phyloP scores from a whole-genome alignment of 2,329 filamentous ascomycete genomes.

The Penicillium sp. region DNA sequence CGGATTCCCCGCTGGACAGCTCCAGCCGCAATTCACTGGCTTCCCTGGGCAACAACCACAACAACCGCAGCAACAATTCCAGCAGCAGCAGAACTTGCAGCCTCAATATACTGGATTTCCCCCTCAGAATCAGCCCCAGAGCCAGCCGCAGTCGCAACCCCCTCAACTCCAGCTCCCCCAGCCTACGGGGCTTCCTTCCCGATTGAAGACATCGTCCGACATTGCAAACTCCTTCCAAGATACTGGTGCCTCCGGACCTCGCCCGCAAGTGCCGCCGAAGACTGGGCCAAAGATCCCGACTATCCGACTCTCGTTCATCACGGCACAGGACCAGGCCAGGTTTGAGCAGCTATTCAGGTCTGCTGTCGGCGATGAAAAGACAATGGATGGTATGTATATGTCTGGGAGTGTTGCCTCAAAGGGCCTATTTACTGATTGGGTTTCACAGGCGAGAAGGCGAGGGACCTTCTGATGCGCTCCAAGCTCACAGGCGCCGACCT shows the following conservation, averaged over 20 bases:
- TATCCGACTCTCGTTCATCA: slow-evolving; percentile 93
- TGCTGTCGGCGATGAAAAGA: slow-evolving; percentile 78
- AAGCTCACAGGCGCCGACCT: slow-evolving; percentile 82
- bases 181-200: slow-evolving; percentile 48
- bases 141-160: slow-evolving; percentile 26
- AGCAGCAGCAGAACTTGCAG: slow-evolving; percentile 48
- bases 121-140: slow-evolving; percentile 37
- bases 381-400: slow-evolving; percentile 65
- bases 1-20: slow-evolving; percentile 56
- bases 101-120: slow-evolving; percentile 62
- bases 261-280: slow-evolving; percentile 63
- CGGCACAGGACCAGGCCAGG: slow-evolving; percentile 88
- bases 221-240: slow-evolving; percentile 63
- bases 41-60: slow-evolving; percentile 40
- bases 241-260: slow-evolving; percentile 42
- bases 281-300: slow-evolving; percentile 77
- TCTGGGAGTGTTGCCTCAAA: not conserved
- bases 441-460: slow-evolving; percentile 70
- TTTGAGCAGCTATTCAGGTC: slow-evolving; percentile 98
- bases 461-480: slow-evolving; percentile 83
- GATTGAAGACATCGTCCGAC: slow-evolving; percentile 63
- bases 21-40: slow-evolving; percentile 49
- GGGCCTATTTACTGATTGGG: slow-evolving; percentile 14
- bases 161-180: slow-evolving; percentile 43
- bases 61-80: slow-evolving; percentile 39